Conservation (phyloP, 164 flowering plant species). For the Magnolia officinalis region DNA sequence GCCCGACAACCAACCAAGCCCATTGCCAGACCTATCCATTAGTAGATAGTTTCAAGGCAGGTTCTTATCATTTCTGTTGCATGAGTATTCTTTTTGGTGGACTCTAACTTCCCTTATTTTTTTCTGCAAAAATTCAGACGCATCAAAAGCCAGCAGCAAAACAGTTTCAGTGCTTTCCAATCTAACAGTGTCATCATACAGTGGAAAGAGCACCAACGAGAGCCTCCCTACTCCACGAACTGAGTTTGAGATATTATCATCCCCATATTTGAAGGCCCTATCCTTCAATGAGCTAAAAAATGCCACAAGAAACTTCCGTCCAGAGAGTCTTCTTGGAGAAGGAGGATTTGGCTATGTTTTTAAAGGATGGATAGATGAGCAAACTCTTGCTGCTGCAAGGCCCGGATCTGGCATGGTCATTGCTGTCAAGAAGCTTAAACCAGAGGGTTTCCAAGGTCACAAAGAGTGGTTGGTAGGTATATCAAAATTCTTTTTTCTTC, state of each 20-base stretch:
- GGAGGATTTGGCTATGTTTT: slow-evolving; percentile 90
- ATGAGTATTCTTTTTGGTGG: neutral
- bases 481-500: neutral
- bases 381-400: slow-evolving; percentile 55
- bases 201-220: slow-evolving; percentile 14
- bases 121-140: slow-evolving; percentile 26
- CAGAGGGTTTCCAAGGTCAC: slow-evolving; percentile 86
- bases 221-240: slow-evolving; percentile 60
- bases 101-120: neutral
- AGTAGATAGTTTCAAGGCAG: too few relatives aligned
- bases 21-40: too few relatives aligned
- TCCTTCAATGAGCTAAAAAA: slow-evolving; percentile 61
- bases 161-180: slow-evolving; percentile 41
- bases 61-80: too few relatives aligned
- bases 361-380: slow-evolving; percentile 89
- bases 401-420: slow-evolving; percentile 76
- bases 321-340: slow-evolving; percentile 82
- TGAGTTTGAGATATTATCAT: slow-evolving; percentile 66
- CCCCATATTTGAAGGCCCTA: slow-evolving; percentile 62
- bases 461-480: slow-evolving; percentile 34
- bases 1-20: too few relatives aligned
- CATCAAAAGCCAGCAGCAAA: slow-evolving; percentile 35
- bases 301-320: slow-evolving; percentile 82
- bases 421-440: slow-evolving; percentile 86
- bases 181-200: slow-evolving; percentile 36